Percentiles rank a stretch among this genome's conserved stretches.
Evolutionary conservation across 2,329 filamentous ascomycete species (phyloP).

Genomic region (Epichloe uncinata): DNA sequence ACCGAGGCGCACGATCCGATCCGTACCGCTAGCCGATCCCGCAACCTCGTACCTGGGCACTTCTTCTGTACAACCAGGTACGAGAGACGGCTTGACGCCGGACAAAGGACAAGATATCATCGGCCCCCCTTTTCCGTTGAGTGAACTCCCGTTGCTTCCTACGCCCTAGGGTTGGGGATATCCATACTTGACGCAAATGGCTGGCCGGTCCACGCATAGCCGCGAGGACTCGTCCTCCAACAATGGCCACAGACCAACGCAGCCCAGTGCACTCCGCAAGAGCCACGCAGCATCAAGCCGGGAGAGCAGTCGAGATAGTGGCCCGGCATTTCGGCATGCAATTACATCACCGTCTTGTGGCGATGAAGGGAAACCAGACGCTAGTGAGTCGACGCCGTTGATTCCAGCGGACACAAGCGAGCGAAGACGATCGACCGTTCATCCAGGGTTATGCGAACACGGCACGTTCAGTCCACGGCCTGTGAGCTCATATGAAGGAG

Average conservation of each 20-base stretch:
- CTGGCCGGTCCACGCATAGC: constrained; percentile 15
- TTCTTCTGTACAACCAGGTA: background rate
- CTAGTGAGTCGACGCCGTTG: constrained; percentile 39
- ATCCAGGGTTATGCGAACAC: constrained; percentile 47
- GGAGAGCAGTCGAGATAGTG: constrained; percentile 9
- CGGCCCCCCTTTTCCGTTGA: background rate
- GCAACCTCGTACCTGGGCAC: background rate
- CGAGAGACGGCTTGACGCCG: background rate
- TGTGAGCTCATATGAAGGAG: constrained; percentile 29
- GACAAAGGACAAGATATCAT: background rate
- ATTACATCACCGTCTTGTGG: constrained; percentile 2
- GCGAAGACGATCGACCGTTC: constrained; percentile 11
- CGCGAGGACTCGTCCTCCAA: constrained; percentile 15
- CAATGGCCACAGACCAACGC: constrained; percentile 26
- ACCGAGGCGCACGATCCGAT: background rate
- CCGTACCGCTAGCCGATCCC: background rate
- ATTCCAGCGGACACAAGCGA: constrained; percentile 16
- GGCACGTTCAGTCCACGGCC: constrained; percentile 65
- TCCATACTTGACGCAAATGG: constrained; percentile 10
- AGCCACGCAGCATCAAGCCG: constrained; percentile 23
- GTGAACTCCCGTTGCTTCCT: background rate
- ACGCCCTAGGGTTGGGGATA: background rate
- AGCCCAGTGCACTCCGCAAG: constrained; percentile 33
- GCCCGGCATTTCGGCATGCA: constrained; percentile 6
- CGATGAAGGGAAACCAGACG: constrained; percentile 10